Base-by-base conservation (phyloP, 2,329 filamentous ascomycete species). In the Colletotrichum sojae region DNA sequence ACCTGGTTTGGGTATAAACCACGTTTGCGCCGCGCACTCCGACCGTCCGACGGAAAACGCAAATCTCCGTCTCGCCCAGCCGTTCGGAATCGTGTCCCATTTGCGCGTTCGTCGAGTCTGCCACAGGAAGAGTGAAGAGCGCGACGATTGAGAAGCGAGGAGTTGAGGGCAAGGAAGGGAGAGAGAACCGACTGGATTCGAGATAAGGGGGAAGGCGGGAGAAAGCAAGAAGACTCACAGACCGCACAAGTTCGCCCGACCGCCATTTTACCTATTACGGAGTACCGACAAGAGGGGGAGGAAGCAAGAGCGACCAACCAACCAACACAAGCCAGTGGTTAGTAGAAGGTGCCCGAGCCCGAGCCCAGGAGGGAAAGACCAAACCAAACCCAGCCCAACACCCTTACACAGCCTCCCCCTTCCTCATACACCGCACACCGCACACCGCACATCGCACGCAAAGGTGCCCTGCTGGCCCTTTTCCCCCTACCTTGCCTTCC, bases 21-120 rank as follows among this genome's bases (percentile, higher is more conserved):
- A 55, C 63, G 27, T 60, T 13, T 36, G n/a, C 36, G n/a, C 36
- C 48, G 48, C 49, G 63, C 55, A 54, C 8, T 53, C 62, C 53
- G 62, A 54, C 55, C 53, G 15, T 53, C 62, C 53, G 62, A 60
- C 63, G 63, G 63, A 54, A 12, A 53, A n/a, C 48, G n/a, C n/a
- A 48, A 36, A 60, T 66, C 40, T 66, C 63, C 55, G 63, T 25
- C 39, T 25, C 39, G 18, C 25, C 48, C 55, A 53, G 63, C 62
- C 54, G 45, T 10, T 36, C 36, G 43, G 56, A 48, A 16, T 20
- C 16, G 25, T 45, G 55, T 48, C n/a, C 48, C 5, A 16, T 18
- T 48, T 20, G 27, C 56, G 46, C 22, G 20, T 10, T 22, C 10
- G 16, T 22, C 22, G 25, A 52, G 18, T 18, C 5, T 12, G 16